Evolutionary conservation across 2,329 filamentous ascomycete species (phyloP), one percentile per base, ranked within the genome.

Genomic region (Polychaeton citri): DNA sequence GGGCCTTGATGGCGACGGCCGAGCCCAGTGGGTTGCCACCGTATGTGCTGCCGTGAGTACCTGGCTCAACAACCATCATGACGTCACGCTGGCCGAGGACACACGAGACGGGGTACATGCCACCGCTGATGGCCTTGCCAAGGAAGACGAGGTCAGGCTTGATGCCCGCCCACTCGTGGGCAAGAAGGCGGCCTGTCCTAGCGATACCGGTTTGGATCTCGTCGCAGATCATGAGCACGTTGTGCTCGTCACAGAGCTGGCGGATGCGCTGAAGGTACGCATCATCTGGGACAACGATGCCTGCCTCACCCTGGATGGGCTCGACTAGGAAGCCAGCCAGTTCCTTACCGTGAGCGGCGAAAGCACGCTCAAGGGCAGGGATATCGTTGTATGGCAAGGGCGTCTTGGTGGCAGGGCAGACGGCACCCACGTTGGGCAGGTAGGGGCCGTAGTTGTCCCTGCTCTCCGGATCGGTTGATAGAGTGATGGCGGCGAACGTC

Each of bases 141-240:
- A 98, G 76, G 33, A 93, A 79, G 17, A 98, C 81, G 53, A 98
- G 72, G 58, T 98, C 90, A 26, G 88, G 90, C 68, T 88, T 92
- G 68, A 98, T 86, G 48, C 79, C 82, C 38, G 83, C 79, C 87
- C 90, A 96, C 63, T 98, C 77, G 53, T 83, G 81, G 70, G 86
- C 94, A 37, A 98, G 76, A 67, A 98, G 81, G 54, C 81, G 83
- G 36, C 90, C 90, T 13, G 90, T 98, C 44, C 90, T 79, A 37
- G 86, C 90, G 55, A 98, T 94, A 47, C 88, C 88, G 4, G 90
- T 98, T 65, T 98, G 90, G 52, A 98, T 95, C 71, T 98, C 90
- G 59, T 98, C 90, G 60, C 84, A 93, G 60, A 98, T 96, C 55
- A 98, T 67, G 33, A 98, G 76, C 26, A 93, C 86, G 45, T 95